Evolutionary conservation across 225 moss, liverwort and hornwort genomes (phyloP).

Genomic region (Thuidium tamariscinum): DNA sequence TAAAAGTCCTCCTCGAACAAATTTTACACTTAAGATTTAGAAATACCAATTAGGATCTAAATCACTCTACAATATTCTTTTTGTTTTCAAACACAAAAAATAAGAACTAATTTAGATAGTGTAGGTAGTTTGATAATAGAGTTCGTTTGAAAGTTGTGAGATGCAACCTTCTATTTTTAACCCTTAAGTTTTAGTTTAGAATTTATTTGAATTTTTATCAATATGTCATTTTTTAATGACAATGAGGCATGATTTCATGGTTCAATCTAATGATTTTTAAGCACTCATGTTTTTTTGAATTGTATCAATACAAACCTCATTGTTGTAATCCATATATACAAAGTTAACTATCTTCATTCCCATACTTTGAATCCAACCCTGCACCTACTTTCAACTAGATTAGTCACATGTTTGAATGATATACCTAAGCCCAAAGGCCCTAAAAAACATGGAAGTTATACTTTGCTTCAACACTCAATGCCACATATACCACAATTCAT

Average conservation of each 20-base stretch:
- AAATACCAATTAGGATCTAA: no score
- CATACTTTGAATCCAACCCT: neutral
- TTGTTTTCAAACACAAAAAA: neutral
- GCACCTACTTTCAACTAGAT: neutral
- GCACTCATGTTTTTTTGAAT: rapidly evolving
- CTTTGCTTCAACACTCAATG: neutral
- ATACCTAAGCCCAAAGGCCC: rapidly evolving
- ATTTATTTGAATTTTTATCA: neutral
- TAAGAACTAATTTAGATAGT: neutral
- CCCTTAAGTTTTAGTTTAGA: neutral
- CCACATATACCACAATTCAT: neutral
- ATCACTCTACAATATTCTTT: no score
- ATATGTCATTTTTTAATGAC: neutral
- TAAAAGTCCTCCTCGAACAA: no score
- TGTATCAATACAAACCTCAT: neutral
- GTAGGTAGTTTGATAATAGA: neutral
- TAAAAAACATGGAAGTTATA: neutral
- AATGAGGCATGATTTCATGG: neutral
- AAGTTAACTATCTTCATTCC: neutral
- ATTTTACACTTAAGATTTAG: no score
- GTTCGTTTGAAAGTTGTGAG: rapidly evolving
- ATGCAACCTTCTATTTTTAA: neutral
- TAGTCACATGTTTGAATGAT: neutral
- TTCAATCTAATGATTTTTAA: neutral
- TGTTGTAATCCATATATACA: neutral